These are phyloP conservation scores for Sphaceloma murrayae DNA, from an alignment of 2,329 filamentous ascomycete species.

Conservation along the genomic window DNA sequence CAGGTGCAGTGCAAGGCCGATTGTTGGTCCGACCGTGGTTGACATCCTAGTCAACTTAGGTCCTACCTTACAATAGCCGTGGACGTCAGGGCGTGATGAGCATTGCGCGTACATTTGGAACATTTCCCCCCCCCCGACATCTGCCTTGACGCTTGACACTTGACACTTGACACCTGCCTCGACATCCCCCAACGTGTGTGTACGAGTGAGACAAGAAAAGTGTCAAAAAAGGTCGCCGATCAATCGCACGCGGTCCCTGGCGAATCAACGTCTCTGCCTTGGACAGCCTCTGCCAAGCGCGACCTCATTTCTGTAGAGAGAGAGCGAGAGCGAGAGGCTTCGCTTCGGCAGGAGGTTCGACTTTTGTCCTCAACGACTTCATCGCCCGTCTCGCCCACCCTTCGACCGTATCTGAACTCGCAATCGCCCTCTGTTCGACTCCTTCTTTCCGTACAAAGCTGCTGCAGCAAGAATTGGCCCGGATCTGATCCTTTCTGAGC, in stretches of 20 bases:
- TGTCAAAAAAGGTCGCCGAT: neutral
- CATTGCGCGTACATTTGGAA: too few relatives aligned
- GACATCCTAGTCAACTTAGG: too few relatives aligned
- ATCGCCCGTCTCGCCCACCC: neutral
- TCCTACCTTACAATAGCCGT: too few relatives aligned
- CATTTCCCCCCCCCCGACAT: too few relatives aligned
- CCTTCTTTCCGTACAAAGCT: too few relatives aligned
- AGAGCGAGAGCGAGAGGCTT: too few relatives aligned
- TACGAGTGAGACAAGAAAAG: constrained; percentile 14
- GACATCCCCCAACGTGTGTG: constrained; percentile 16
- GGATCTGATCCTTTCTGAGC: neutral
- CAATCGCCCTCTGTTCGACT: neutral
- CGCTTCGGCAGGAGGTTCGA: constrained; percentile 3
- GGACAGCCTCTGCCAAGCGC: neutral
- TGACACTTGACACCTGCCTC: neutral
- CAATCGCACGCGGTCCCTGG: neutral
- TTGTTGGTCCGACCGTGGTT: too few relatives aligned
- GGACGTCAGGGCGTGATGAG: too few relatives aligned
- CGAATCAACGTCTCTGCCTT: neutral
- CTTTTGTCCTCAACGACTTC: constrained; percentile 14
- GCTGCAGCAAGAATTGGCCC: constrained; percentile 10
- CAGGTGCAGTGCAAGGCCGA: too few relatives aligned
- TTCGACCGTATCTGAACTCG: neutral
- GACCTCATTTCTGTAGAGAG: constrained; percentile 14
- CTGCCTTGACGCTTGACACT: too few relatives aligned